These are phyloP conservation scores for Tephrocybe rancida DNA, from an alignment of 768 basidiomycete species.

Conservation along the genomic window DNA sequence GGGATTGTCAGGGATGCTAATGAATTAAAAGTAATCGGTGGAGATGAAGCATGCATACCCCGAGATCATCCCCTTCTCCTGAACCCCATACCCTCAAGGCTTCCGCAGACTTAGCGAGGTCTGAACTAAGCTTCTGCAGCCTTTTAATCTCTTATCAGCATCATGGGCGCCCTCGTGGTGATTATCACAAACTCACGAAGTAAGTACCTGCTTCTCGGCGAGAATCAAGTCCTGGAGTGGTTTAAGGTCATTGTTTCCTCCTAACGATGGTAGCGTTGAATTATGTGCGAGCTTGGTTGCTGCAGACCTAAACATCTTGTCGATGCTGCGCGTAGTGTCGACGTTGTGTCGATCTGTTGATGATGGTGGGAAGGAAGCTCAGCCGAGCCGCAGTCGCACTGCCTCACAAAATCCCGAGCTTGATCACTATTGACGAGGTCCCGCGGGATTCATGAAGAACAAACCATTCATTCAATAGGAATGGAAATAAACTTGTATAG, in stretches of 20 bases:
- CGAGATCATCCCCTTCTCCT: conserved; percentile 84
- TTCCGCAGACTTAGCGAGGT: conserved; percentile 72
- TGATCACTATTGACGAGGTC: too few relatives aligned
- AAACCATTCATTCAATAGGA: too few relatives aligned
- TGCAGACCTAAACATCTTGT: conserved; percentile 72
- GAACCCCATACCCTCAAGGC: conserved; percentile 72
- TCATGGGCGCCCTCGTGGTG: conserved; percentile 11
- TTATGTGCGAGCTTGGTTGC: conserved; percentile 90
- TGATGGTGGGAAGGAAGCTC: neutral
- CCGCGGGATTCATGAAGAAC: too few relatives aligned
- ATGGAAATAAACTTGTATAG: too few relatives aligned
- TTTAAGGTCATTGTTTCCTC: conserved; percentile 73
- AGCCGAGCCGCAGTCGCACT: neutral
- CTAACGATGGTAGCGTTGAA: conserved; percentile 73
- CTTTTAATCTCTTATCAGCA: conserved; percentile 33
- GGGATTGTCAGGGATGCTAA: neutral
- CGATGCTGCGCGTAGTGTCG: neutral
- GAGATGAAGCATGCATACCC: conserved; percentile 54
- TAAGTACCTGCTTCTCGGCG: conserved; percentile 81
- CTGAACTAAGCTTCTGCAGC: conserved; percentile 64
- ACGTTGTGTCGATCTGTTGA: neutral
- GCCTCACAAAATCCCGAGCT: neutral
- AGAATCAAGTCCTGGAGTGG: conserved; percentile 89
- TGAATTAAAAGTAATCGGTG: conserved; percentile 1
- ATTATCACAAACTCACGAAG: conserved; percentile 56